Conservation (phyloP, 2,329 filamentous ascomycete genomes). For the Endocalyx cinctus region DNA sequence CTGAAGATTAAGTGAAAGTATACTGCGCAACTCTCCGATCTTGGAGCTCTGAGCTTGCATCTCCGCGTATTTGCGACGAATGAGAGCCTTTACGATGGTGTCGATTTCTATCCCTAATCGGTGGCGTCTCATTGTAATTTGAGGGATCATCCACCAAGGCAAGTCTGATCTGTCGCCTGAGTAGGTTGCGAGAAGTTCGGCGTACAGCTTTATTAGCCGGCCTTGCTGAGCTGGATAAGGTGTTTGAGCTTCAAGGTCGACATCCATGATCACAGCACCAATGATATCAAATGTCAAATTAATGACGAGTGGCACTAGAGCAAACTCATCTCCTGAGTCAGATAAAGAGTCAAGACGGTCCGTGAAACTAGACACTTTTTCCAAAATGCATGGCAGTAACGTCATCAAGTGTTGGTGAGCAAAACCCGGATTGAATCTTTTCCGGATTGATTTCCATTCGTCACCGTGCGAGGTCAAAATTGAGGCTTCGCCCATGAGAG, state of each 20-base stretch:
- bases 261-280: conserved; percentile 28
- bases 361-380: conserved; percentile 28
- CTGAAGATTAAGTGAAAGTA: conserved; percentile 29
- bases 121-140: conserved; percentile 5
- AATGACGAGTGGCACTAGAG: conserved; percentile 17
- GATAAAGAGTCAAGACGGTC: conserved; percentile 25
- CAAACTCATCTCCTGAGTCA: conserved; percentile 20
- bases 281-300: conserved; percentile 36
- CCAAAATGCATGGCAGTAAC: conserved; percentile 31
- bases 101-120: conserved; percentile 14
- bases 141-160: conserved; percentile 11
- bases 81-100: conserved; percentile 16
- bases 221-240: conserved; percentile 16
- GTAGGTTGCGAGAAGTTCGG: conserved; percentile 19
- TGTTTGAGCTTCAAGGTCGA: conserved; percentile 29
- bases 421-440: conserved; percentile 33
- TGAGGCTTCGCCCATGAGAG: conserved; percentile 16
- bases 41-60: conserved; percentile 1
- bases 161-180: conserved; percentile 6
- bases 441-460: conserved; percentile 29
- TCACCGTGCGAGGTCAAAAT: conserved; percentile 20
- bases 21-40: conserved; percentile 20
- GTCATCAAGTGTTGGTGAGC: conserved; percentile 34
- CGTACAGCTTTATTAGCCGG: conserved; percentile 24
- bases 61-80: conserved; percentile 19